Conservation (phyloP, 768 basidiomycete genomes). For the Pleurotus cornucopiae region DNA sequence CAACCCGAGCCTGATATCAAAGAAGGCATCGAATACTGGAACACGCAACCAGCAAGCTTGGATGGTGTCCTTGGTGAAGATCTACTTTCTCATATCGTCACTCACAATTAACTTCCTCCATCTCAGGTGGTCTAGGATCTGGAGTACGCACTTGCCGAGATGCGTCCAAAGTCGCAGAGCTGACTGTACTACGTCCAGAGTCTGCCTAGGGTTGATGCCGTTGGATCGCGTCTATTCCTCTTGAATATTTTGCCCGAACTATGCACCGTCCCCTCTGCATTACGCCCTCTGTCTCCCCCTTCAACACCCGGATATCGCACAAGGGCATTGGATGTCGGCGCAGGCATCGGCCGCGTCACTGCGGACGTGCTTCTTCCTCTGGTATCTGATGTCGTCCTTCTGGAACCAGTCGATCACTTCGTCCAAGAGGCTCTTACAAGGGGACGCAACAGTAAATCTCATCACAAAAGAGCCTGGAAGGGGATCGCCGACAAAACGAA, state of each 20-base stretch:
- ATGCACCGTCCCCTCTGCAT: constrained; percentile 68
- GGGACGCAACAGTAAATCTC: constrained; percentile 28
- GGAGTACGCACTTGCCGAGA: constrained; percentile 38
- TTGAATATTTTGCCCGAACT: constrained; percentile 79
- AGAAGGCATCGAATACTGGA: constrained; percentile 87
- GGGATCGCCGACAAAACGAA: constrained; percentile 60
- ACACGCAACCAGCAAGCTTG: constrained; percentile 69
- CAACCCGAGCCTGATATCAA: constrained; percentile 54
- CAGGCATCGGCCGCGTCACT: constrained; percentile 92
- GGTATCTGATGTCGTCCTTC: constrained; percentile 79
- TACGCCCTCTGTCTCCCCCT: constrained; percentile 43
- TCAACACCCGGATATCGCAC: constrained; percentile 27
- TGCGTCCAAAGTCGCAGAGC: background rate
- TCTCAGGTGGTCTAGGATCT: constrained; percentile 35
- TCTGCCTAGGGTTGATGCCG: constrained; percentile 84
- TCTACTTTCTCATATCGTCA: constrained; percentile 13
- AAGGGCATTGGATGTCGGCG: constrained; percentile 88
- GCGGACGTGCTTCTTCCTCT: constrained; percentile 86
- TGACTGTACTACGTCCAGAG: constrained; percentile 41
- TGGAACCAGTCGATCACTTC: constrained; percentile 84
- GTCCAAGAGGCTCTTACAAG: constrained; percentile 62
- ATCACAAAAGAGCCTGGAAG: constrained; percentile 44
- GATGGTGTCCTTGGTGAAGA: constrained; percentile 79
- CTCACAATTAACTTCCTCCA: background rate
- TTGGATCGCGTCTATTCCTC: constrained; percentile 86